Percentiles rank a stretch among this genome's conserved stretches.
phyloP scores from a whole-genome alignment of 164 flowering plant genomes.

The Sedum album region DNA sequence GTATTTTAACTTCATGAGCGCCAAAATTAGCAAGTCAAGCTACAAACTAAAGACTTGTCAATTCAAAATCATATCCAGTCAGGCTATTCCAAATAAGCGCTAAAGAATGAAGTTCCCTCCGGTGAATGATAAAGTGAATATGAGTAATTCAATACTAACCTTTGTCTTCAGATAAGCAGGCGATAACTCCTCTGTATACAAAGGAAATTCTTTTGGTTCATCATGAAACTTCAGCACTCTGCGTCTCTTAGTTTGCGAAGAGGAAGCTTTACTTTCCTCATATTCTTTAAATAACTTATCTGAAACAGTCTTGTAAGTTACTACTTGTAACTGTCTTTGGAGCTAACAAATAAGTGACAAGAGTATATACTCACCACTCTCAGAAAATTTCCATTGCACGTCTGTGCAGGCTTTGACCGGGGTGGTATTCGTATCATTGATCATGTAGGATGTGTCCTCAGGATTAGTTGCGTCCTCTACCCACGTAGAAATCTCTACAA shows the following conservation, averaged over 20 bases:
- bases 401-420: slow-evolving; percentile 75
- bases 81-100: neutral
- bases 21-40: neutral
- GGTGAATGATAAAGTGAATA: neutral
- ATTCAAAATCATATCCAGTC: neutral
- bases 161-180: slow-evolving; percentile 38
- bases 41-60: neutral
- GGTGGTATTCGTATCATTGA: slow-evolving; percentile 58
- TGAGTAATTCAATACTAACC: slow-evolving; percentile 34
- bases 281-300: slow-evolving; percentile 33
- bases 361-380: slow-evolving; percentile 14
- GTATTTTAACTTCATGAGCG: neutral
- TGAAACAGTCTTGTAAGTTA: slow-evolving; percentile 23
- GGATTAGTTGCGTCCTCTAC: slow-evolving; percentile 34
- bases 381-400: slow-evolving; percentile 35
- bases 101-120: neutral
- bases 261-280: slow-evolving; percentile 30
- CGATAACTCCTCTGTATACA: slow-evolving; percentile 34
- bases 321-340: neutral
- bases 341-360: neutral
- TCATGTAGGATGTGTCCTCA: slow-evolving; percentile 49
- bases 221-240: slow-evolving; percentile 63
- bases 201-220: slow-evolving; percentile 24
- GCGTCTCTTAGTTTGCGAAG: slow-evolving; percentile 63
- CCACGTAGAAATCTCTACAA: slow-evolving; percentile 40